Evolutionary conservation across 768 basidiomycete species (phyloP), one percentile per base, ranked within the genome.

Genomic region (Russula lepida): DNA sequence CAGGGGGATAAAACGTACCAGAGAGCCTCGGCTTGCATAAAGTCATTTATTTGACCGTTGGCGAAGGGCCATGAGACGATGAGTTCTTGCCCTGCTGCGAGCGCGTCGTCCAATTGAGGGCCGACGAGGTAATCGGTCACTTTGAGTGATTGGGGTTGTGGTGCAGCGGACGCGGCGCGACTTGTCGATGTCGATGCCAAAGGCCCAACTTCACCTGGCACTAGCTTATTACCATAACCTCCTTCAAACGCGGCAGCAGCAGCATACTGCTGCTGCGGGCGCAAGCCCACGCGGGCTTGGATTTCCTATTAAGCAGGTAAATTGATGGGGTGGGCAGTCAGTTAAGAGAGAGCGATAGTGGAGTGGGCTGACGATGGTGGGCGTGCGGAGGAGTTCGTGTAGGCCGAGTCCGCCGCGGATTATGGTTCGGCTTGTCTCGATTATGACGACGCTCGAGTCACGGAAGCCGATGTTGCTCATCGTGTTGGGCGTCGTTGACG

Each of bases 101-200:
- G 74, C 2, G 90, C 91, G 63, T 92, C 89, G 67, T 94, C 90
- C 1, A 95, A 79, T 58, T 84, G 84, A 4, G 80, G 62, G 1
- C 92, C 92, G 58, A 94, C 91, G 17, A 95, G 79, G 71, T 93
- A 95, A 68, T 91, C 89, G 41, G 83, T 84, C 21, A 86, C 83
- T 50, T 80, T 78, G 39, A 80, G 79, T 4, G 77, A 64, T 56
- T 68, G 72, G 28, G 71, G 62, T 51, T 76, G 72, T 47, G 80
- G 78, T 3, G 81, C 78, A 17, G 78, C 69, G 0, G 77, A 75
- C 21, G 83, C 79, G 6, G 75, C 69, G 33, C 82, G 78, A 54
- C 78, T 79, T 21, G 77, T 77, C 6, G 81, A 80, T 0, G 77
- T 77, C 11, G 71, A 80, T 0, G 77, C 76, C 11, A 70, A 69